phyloP scores from a whole-genome alignment of 1,139 yeast genomes.

The Diutina rugosa region DNA sequence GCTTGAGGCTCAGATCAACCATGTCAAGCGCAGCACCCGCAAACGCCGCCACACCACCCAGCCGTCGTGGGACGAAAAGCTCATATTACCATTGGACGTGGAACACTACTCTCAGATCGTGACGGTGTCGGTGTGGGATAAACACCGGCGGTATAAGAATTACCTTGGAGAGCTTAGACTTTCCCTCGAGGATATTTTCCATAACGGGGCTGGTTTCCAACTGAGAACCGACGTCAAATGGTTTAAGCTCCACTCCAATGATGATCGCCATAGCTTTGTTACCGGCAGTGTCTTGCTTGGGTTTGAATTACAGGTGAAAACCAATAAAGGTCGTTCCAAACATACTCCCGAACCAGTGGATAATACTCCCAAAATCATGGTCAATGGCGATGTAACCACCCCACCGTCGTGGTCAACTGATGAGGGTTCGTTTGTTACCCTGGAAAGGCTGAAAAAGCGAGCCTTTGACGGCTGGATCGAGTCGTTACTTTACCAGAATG shows the following conservation, averaged over 20 bases:
- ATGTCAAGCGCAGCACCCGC: background rate
- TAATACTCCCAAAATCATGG: background rate
- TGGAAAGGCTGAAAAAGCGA: background rate
- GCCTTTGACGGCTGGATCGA: conserved; percentile 17
- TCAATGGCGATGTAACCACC: background rate
- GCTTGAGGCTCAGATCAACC: background rate
- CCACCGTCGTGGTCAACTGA: background rate
- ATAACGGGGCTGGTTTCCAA: conserved; percentile 8
- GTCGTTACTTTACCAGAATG: conserved; percentile 19
- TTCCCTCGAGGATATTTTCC: conserved; percentile 29
- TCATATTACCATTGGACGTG: conserved; percentile 18
- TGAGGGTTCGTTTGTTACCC: background rate
- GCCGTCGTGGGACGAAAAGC: conserved; percentile 33
- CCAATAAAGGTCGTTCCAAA: background rate
- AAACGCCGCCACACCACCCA: conserved; percentile 14
- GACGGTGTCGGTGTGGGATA: conserved; percentile 31
- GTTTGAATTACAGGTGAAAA: conserved; percentile 28
- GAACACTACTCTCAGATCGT: conserved; percentile 20
- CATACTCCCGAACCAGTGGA: background rate
- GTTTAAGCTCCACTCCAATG: conserved; percentile 38
- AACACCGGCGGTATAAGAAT: conserved; percentile 27
- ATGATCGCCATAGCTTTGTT: conserved; percentile 32
- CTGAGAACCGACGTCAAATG: conserved; percentile 27
- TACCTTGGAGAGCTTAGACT: conserved; percentile 48
- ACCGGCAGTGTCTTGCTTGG: conserved; percentile 46